phyloP scores from a whole-genome alignment of 768 basidiomycete genomes.

The Pleurotus platypus region DNA sequence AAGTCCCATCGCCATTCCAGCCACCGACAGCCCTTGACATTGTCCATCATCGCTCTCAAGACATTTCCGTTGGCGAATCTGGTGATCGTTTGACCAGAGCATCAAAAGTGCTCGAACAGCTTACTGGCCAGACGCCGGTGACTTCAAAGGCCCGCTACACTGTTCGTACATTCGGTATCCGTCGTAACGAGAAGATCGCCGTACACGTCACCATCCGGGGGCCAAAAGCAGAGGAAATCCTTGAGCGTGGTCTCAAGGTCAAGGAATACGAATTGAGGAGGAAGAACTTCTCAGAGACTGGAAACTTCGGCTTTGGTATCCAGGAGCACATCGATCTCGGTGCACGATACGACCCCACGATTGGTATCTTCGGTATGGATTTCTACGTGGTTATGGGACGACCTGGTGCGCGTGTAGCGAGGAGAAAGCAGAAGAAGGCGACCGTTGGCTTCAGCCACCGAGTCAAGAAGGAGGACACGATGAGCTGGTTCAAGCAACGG shows the following conservation, averaged over 20 bases:
- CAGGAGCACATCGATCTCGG: conserved; percentile 99
- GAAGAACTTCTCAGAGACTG: conserved; percentile 97
- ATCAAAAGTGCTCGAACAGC: conserved; percentile 98
- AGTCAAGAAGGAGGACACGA: conserved; percentile 93
- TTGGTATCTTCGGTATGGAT: conserved; percentile 99
- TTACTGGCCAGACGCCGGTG: conserved; percentile 98
- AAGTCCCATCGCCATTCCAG: conserved; percentile 33
- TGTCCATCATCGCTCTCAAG: conserved; percentile 35
- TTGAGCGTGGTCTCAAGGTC: conserved; percentile 98
- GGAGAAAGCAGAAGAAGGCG: conserved; percentile 85
- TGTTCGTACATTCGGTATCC: conserved; percentile 97
- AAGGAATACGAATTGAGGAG: conserved; percentile 99
- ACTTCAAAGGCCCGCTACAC: conserved; percentile 99
- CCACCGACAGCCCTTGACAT: conserved; percentile 5
- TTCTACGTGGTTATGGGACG: conserved; percentile 98
- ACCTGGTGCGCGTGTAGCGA: conserved; percentile 87
- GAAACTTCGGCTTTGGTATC: conserved; percentile 99
- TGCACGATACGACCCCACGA: conserved; percentile 95
- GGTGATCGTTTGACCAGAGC: conserved; percentile 99
- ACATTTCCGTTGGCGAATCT: conserved; percentile 99
- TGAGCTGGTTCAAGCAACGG: conserved; percentile 99
- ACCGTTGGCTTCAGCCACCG: conserved; percentile 86
- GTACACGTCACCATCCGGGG: conserved; percentile 98
- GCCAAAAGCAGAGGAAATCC: conserved; percentile 98
- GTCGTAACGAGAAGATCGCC: conserved; percentile 99